Evolutionary conservation across 106 monocot genomes (phyloP).

Genomic region (Alisma plantagoaquatica): DNA sequence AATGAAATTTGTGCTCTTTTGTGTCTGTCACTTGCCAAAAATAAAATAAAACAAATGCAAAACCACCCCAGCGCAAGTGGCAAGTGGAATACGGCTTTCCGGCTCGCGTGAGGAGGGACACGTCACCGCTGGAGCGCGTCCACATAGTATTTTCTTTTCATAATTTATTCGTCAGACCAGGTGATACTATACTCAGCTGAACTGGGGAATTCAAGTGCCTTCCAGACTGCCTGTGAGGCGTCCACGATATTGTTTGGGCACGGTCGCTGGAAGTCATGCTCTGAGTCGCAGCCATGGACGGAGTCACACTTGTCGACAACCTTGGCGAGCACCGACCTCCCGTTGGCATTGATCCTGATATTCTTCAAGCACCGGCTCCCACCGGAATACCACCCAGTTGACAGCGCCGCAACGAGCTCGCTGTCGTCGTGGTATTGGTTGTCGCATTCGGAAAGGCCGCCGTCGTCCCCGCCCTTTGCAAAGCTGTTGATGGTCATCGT

Average conservation of each 20-base stretch:
- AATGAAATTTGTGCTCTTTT: no score
- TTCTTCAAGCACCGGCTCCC: conserved; percentile 23
- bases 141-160: no score
- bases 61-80: no score
- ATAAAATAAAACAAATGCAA: no score
- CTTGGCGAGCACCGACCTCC: no score
- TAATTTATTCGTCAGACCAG: no score
- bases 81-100: no score
- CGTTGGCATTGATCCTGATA: conserved; percentile 17
- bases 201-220: conserved; percentile 21
- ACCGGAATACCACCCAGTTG: conserved; percentile 19
- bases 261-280: conserved; percentile 23
- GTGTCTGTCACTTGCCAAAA: no score
- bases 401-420: no score
- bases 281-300: conserved; percentile 20
- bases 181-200: no score
- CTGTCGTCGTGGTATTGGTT: conserved; percentile 9
- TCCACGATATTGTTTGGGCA: conserved; percentile 25
- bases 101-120: no score
- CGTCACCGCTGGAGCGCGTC: no score
- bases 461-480: conserved; percentile 18
- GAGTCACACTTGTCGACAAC: conserved; percentile 43
- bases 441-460: conserved; percentile 27
- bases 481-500: conserved; percentile 28
- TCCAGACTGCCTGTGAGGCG: conserved; percentile 29